phyloP scores from a whole-genome alignment of 1,284 basidiomycete species.

The Trametes pubescens region DNA sequence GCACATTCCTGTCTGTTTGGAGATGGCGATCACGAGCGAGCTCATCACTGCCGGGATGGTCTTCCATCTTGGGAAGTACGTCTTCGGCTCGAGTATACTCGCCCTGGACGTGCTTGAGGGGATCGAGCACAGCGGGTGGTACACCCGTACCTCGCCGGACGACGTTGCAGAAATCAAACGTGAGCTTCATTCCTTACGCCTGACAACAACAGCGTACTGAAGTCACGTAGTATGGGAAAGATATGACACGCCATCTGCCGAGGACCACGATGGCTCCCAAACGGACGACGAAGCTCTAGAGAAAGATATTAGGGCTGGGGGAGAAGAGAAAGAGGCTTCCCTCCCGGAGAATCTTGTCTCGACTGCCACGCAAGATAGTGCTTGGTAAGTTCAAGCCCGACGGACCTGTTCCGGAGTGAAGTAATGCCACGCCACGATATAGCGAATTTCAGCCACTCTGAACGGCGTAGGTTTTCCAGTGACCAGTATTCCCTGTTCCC shows the following conservation, averaged over 20 bases:
- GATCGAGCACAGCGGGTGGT: conserved; percentile 2
- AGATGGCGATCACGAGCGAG: conserved; percentile 1
- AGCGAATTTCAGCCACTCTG: too few relatives aligned
- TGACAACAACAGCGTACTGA: too few relatives aligned
- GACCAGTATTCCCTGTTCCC: too few relatives aligned
- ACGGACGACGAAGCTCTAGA: neutral
- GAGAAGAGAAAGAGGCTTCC: too few relatives aligned
- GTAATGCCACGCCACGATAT: too few relatives aligned
- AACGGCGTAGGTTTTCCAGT: too few relatives aligned
- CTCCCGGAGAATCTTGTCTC: too few relatives aligned
- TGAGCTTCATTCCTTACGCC: neutral
- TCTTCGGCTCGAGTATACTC: conserved; percentile 4
- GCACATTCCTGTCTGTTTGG: neutral
- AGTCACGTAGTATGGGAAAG: neutral
- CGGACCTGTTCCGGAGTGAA: too few relatives aligned
- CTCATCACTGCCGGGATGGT: neutral
- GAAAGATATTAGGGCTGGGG: too few relatives aligned
- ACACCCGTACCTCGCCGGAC: neutral
- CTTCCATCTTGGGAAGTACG: conserved; percentile 1
- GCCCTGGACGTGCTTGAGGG: neutral
- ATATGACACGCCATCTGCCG: neutral
- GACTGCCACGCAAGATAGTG: too few relatives aligned
- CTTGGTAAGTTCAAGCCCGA: too few relatives aligned
- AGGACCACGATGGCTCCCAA: neutral
- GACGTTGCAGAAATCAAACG: neutral